Conservation (phyloP, 345 rosid species). For the Gossypium rotundifolium region DNA sequence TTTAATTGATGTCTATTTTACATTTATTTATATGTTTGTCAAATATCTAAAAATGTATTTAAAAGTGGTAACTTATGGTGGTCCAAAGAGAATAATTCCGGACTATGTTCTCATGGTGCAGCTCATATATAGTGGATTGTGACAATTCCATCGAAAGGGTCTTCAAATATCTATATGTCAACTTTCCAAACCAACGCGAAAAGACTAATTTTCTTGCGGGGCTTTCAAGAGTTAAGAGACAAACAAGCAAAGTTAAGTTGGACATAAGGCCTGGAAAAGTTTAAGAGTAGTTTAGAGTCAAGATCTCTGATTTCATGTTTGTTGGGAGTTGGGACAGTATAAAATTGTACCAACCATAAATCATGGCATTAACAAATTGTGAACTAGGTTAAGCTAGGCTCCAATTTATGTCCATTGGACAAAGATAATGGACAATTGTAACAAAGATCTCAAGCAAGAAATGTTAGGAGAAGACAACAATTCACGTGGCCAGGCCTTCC, state of each 20-base stretch:
- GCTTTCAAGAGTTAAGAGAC: background rate
- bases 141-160: background rate
- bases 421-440: background rate
- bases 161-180: background rate
- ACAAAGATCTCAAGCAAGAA: background rate
- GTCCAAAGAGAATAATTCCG: too few relatives aligned
- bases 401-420: background rate
- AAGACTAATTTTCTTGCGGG: background rate
- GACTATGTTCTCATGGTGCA: too few relatives aligned
- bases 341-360: background rate
- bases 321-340: background rate
- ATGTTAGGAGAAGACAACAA: too few relatives aligned
- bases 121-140: too few relatives aligned
- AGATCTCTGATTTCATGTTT: background rate
- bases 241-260: background rate
- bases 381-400: background rate
- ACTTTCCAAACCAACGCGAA: background rate
- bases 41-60: too few relatives aligned
- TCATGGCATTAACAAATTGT: background rate
- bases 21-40: too few relatives aligned
- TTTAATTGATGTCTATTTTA: too few relatives aligned
- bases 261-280: background rate
- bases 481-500: too few relatives aligned
- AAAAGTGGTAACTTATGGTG: too few relatives aligned
- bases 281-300: background rate